Conservation (phyloP, 495 filamentous ascomycete genomes). For the Neurospora tetraspora region DNA sequence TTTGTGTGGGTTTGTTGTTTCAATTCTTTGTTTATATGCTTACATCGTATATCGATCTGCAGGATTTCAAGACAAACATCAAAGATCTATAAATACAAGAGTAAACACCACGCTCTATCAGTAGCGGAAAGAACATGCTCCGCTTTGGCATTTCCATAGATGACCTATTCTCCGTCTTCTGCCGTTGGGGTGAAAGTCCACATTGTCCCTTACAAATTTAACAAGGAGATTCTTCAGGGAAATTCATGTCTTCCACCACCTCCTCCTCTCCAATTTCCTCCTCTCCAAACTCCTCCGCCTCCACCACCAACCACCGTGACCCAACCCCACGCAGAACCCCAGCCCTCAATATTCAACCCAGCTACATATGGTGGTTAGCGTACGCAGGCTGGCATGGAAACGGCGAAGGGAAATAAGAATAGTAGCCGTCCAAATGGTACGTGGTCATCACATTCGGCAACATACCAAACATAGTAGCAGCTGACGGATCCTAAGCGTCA, state of each 20-base stretch:
- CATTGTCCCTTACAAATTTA: neutral
- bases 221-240: neutral
- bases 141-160: neutral
- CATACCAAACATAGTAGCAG: conserved; percentile 4
- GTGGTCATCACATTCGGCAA: conserved; percentile 1
- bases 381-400: neutral
- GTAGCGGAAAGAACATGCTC: neutral
- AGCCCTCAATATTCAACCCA: neutral
- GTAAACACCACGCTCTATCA: neutral
- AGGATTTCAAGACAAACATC: neutral
- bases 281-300: neutral
- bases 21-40: neutral
- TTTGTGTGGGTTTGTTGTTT: neutral
- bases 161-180: neutral
- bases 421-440: neutral
- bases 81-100: neutral
- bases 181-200: neutral
- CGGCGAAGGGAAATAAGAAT: neutral
- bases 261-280: neutral
- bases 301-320: neutral
- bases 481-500: conserved; percentile 7
- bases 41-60: neutral
- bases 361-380: neutral
- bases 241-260: neutral
- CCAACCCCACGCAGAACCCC: neutral